Evolutionary conservation across 192 early-diverging fungal genomes (phyloP).

Genomic region (Coemansia sp.): DNA sequence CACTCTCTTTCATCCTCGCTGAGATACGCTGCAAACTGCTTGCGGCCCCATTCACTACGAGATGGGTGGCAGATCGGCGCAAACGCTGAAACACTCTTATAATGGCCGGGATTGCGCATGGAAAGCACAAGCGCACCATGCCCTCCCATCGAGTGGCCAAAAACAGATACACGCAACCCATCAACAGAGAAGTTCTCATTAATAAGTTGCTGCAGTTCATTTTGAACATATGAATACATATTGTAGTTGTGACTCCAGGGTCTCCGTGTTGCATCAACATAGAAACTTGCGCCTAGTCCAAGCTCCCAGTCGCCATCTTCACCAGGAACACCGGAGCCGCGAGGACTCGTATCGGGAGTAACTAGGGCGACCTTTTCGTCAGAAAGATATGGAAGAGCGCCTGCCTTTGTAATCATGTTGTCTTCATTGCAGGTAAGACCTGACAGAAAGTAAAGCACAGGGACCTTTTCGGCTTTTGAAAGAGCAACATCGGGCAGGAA

Average conservation of each 20-base stretch:
- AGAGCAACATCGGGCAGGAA: slow-evolving; percentile 64
- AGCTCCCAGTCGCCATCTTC: slow-evolving; percentile 65
- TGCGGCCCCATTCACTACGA: slow-evolving; percentile 74
- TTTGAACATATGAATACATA: slow-evolving; percentile 82
- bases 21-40: slow-evolving; percentile 77
- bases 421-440: slow-evolving; percentile 86
- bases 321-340: slow-evolving; percentile 65
- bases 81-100: slow-evolving; percentile 76
- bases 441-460: slow-evolving; percentile 70
- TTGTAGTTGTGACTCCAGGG: slow-evolving; percentile 75
- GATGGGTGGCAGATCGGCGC: slow-evolving; percentile 78
- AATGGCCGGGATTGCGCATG: slow-evolving; percentile 71
- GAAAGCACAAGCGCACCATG: slow-evolving; percentile 83
- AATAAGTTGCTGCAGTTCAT: slow-evolving; percentile 69
- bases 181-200: slow-evolving; percentile 63
- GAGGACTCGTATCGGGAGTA: slow-evolving; percentile 87
- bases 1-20: slow-evolving; percentile 60
- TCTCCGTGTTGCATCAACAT: slow-evolving; percentile 74
- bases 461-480: slow-evolving; percentile 18
- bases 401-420: slow-evolving; percentile 87
- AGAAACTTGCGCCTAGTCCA: slow-evolving; percentile 61
- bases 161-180: slow-evolving; percentile 60
- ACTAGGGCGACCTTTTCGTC: slow-evolving; percentile 73
- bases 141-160: slow-evolving; percentile 83
- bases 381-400: slow-evolving; percentile 65